phyloP scores from a whole-genome alignment of 768 basidiomycete genomes.

The Phanerochaete sordida region DNA sequence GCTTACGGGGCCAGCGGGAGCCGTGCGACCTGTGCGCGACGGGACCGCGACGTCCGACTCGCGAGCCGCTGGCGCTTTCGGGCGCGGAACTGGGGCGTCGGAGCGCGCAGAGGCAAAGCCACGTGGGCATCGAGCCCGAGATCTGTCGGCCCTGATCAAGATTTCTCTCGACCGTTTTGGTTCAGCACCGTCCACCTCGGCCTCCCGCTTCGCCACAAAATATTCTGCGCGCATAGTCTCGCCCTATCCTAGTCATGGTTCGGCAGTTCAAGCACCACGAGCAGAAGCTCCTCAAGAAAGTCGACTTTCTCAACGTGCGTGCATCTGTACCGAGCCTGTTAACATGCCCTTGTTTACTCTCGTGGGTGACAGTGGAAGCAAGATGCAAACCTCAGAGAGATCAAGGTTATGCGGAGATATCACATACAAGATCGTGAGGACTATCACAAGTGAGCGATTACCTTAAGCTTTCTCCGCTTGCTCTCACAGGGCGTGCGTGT shows the following conservation, averaged over 20 bases:
- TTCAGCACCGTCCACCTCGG: not conserved
- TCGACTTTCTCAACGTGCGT: conserved; percentile 88
- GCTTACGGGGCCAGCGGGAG: too few species aligned
- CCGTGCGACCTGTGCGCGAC: too few species aligned
- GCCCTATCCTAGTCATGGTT: conserved; percentile 50
- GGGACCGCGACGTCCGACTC: too few species aligned
- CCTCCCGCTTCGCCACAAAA: not conserved
- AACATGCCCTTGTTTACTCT: not conserved
- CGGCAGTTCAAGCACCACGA: conserved; percentile 96
- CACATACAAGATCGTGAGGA: conserved; percentile 94
- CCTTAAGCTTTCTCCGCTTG: not conserved
- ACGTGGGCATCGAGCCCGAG: not conserved
- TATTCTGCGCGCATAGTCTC: not conserved
- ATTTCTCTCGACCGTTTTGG: not conserved
- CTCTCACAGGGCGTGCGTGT: not conserved
- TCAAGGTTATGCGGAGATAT: conserved; percentile 92
- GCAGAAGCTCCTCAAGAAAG: conserved; percentile 91
- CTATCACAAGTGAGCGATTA: conserved; percentile 73
- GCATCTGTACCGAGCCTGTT: not conserved
- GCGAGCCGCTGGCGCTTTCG: not conserved
- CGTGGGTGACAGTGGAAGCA: conserved; percentile 79
- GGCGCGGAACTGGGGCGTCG: not conserved
- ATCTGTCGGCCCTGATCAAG: not conserved
- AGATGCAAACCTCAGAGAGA: conserved; percentile 86
- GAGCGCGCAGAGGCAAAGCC: not conserved